Conservation (phyloP, 768 basidiomycete genomes). For the Mycena albidolilacea region DNA sequence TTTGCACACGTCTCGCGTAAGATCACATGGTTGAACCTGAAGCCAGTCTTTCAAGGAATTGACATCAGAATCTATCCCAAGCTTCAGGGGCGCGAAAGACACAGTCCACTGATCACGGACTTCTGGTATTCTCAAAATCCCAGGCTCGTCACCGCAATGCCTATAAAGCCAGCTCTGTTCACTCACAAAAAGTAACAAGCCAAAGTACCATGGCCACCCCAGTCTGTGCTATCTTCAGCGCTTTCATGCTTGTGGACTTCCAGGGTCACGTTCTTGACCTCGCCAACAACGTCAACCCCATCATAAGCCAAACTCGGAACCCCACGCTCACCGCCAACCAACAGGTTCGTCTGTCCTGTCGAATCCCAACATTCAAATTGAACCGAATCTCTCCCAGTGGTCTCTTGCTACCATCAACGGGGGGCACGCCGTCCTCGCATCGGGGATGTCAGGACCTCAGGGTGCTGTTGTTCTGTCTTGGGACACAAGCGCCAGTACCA, state of each 20-base stretch:
- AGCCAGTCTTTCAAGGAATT: too few species aligned
- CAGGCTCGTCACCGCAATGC: too few species aligned
- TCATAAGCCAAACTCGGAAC: slow-evolving; percentile 27
- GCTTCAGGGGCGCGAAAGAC: too few species aligned
- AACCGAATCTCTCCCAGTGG: slow-evolving; percentile 13
- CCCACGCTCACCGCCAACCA: slow-evolving; percentile 9
- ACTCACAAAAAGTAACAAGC: too few species aligned
- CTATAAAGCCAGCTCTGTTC: too few species aligned
- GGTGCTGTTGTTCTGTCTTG: background rate
- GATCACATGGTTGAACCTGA: too few species aligned
- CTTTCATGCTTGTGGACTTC: slow-evolving; percentile 20
- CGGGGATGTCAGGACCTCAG: background rate
- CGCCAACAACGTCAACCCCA: slow-evolving; percentile 26
- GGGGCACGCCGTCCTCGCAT: slow-evolving; percentile 20
- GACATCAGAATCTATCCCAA: too few species aligned
- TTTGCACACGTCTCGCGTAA: too few species aligned
- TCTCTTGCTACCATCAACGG: background rate
- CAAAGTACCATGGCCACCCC: too few species aligned
- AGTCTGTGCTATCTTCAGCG: too few species aligned
- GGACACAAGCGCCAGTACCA: slow-evolving; percentile 4
- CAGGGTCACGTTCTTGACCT: slow-evolving; percentile 33
- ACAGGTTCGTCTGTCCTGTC: slow-evolving; percentile 4
- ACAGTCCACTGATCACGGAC: too few species aligned
- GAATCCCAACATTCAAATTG: background rate
- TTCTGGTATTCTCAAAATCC: too few species aligned